These are phyloP conservation scores for Phytophthora megakarya DNA, from an alignment of 352 stramenopile genomes.

Conservation along the genomic window DNA sequence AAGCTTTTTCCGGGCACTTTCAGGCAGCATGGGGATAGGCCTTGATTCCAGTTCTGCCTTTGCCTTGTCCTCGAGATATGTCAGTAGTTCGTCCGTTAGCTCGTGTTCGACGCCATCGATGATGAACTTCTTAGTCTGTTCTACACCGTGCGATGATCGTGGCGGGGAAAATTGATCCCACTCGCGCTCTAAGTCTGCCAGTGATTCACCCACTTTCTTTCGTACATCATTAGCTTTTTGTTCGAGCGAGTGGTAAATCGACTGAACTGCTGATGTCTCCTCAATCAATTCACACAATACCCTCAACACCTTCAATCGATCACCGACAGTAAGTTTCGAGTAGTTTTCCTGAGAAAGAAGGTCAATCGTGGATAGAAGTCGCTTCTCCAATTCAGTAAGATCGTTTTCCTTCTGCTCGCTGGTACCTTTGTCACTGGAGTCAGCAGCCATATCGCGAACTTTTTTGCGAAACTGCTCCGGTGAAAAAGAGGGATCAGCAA, in stretches of 20 bases:
- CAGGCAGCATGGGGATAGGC: slow-evolving; percentile 51
- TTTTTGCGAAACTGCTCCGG: slow-evolving; percentile 62
- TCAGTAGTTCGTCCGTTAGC: slow-evolving; percentile 71
- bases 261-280: slow-evolving; percentile 54
- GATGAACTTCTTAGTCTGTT: slow-evolving; percentile 70
- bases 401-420: slow-evolving; percentile 44
- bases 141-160: slow-evolving; percentile 49
- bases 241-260: slow-evolving; percentile 68
- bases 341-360: slow-evolving; percentile 78
- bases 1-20: slow-evolving; percentile 40
- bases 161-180: slow-evolving; percentile 64
- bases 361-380: slow-evolving; percentile 57
- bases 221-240: slow-evolving; percentile 64
- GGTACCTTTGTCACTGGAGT: slow-evolving; percentile 15
- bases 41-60: slow-evolving; percentile 61
- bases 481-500: slow-evolving; percentile 57
- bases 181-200: slow-evolving; percentile 64
- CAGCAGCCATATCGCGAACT: slow-evolving; percentile 26
- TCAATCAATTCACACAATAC: slow-evolving; percentile 75
- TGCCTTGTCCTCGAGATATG: slow-evolving; percentile 69
- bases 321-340: slow-evolving; percentile 47
- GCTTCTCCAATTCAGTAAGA: slow-evolving; percentile 70
- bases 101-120: slow-evolving; percentile 75
- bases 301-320: slow-evolving; percentile 64
- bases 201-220: slow-evolving; percentile 52